Evolutionary conservation across 371 early-diverging fungal genomes (phyloP).

Genomic region (Mucor racemosus): DNA sequence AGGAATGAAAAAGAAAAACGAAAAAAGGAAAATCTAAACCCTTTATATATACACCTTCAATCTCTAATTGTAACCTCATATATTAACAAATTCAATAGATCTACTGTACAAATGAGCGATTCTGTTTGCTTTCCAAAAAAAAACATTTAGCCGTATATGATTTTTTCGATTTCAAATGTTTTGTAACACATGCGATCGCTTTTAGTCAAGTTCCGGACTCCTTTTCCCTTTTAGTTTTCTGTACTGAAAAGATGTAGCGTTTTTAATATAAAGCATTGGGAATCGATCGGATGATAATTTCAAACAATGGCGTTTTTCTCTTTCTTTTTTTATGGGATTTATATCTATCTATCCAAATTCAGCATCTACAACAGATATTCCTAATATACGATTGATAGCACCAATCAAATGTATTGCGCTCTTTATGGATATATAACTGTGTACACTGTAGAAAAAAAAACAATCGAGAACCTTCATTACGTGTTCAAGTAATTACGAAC

Average conservation of each 20-base stretch:
- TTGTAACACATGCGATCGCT: background rate
- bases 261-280: background rate
- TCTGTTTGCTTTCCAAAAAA: background rate
- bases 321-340: too few species aligned
- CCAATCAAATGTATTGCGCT: too few species aligned
- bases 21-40: background rate
- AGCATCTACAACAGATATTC: too few species aligned
- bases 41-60: background rate
- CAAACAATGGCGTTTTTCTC: too few species aligned
- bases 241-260: background rate
- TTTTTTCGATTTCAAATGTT: background rate
- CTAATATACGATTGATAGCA: too few species aligned
- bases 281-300: too few species aligned
- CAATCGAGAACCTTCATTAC: too few species aligned
- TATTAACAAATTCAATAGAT: background rate
- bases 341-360: too few species aligned
- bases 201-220: slow-evolving; percentile 3
- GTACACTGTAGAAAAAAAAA: too few species aligned
- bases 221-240: background rate
- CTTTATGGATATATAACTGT: too few species aligned
- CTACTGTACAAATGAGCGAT: slow-evolving; percentile 4
- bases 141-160: background rate
- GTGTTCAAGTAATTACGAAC: background rate
- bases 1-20: background rate
- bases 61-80: background rate